Conservation (phyloP, 164 flowering plant genomes). For the Stephania japonica region DNA sequence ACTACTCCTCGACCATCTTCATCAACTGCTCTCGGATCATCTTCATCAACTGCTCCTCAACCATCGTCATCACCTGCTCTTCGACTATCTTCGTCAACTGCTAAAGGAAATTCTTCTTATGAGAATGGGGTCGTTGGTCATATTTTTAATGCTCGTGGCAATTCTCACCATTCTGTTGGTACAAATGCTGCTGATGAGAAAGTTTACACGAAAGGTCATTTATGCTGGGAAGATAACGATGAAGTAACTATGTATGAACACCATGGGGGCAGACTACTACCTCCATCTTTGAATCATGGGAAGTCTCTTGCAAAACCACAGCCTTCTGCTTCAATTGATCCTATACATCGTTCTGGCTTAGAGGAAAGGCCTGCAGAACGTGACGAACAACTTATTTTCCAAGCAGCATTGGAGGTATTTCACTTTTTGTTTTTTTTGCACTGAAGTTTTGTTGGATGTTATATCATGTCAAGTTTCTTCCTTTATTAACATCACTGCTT, state of each 20-base stretch:
- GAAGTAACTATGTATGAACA: slow-evolving; percentile 34
- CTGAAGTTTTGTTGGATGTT: not conserved
- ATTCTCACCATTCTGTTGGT: slow-evolving; percentile 20
- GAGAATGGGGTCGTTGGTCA: slow-evolving; percentile 33
- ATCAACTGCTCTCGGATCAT: slow-evolving; percentile 2
- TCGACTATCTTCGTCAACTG: slow-evolving; percentile 19
- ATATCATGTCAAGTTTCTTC: not conserved
- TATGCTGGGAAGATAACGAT: slow-evolving; percentile 27
- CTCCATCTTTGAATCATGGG: slow-evolving; percentile 51
- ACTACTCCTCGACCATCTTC: slow-evolving; percentile 17
- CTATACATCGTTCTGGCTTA: slow-evolving; percentile 26
- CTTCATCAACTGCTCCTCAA: slow-evolving; percentile 14
- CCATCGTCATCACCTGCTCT: slow-evolving; percentile 32
- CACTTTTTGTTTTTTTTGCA: not conserved
- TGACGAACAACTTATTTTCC: slow-evolving; percentile 77
- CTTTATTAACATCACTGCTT: not conserved
- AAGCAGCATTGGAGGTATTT: slow-evolving; percentile 81
- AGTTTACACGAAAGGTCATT: slow-evolving; percentile 23
- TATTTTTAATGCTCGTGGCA: slow-evolving; percentile 23
- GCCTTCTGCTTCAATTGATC: slow-evolving; percentile 38
- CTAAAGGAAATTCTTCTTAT: slow-evolving; percentile 18
- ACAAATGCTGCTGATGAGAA: slow-evolving; percentile 24
- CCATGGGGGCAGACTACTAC: slow-evolving; percentile 44
- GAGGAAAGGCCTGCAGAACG: slow-evolving; percentile 48
- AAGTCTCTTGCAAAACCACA: slow-evolving; percentile 30